Evolutionary conservation across 441 rosid species (phyloP).

Genomic region (Raphanus hybrid): DNA sequence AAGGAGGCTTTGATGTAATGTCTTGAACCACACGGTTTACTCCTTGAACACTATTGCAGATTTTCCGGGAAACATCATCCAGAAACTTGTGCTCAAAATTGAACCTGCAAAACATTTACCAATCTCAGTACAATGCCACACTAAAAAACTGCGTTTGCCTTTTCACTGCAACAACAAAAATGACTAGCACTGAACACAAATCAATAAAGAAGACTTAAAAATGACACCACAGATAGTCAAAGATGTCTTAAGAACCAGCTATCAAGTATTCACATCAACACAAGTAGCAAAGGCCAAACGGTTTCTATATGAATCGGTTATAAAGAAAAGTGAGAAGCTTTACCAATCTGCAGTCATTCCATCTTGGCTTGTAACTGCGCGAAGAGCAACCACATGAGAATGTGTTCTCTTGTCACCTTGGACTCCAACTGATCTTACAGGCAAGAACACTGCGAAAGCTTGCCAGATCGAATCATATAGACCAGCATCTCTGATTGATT

Average conservation of each 20-base stretch:
- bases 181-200: neutral
- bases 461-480: conserved; percentile 94
- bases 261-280: conserved; percentile 14
- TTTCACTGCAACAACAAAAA: too few species aligned
- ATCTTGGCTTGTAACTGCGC: conserved; percentile 97
- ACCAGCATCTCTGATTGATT: conserved; percentile 92
- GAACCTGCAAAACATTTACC: conserved; percentile 58
- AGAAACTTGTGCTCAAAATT: conserved; percentile 87
- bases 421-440: conserved; percentile 90
- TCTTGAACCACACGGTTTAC: conserved; percentile 93
- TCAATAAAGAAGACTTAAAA: too few species aligned
- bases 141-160: neutral
- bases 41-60: conserved; percentile 86
- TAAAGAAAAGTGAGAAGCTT: neutral
- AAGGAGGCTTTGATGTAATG: conserved; percentile 96
- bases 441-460: conserved; percentile 97
- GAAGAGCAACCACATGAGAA: conserved; percentile 94
- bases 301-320: neutral
- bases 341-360: conserved; percentile 99
- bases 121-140: neutral
- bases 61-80: conserved; percentile 74
- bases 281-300: neutral
- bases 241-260: too few species aligned
- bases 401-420: conserved; percentile 99
- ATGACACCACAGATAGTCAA: too few species aligned